Evolutionary conservation across 208 protist species (phyloP), one percentile per base, ranked within the genome.

Genomic region (Acanthamoeba royreba): DNA sequence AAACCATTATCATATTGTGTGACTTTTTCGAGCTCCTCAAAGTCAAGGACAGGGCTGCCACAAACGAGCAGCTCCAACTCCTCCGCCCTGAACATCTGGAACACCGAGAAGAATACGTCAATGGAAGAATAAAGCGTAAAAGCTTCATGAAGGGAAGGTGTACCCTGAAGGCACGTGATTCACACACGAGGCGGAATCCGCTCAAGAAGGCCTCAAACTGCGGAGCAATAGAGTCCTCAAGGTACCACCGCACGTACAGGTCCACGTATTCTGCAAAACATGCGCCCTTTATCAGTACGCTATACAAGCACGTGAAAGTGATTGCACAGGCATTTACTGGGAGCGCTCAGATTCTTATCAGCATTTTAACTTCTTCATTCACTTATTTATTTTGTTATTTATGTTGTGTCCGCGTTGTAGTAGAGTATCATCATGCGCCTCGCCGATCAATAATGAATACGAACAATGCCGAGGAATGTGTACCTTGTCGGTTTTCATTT

Each of bases 181-280:
- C 72, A 58, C 93, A 92, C n/a, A 97, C 95, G 13, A 92, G 66
- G 35, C 43, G 81, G 33, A 98, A 98, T 7, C 97, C 97, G 46
- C 93, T 93, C 25, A 77, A 87, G 79, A 98, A 98, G 35, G 93
- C 42, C 33, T 90, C 87, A 69, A 98, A 98, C 89, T 98, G 94
- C 43, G 58, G 55, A 22, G 88, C 77, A 28, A 98, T 95, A 35
- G 95, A 96, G 22, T 94, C 92, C 28, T 97, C 88, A 9, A 98
- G 81, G 19, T 96, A 61, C 38, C 95, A 98, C 42, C 97, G 47
- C 31, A 97, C 86, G 46, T 97, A 97, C 4, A 96, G 52, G 55
- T 97, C 49, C 5, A 98, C 96, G 88, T 98, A 98, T 55, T 98
- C 96, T 35, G 63, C 19, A 42, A n/a, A n/a, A n/a, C n/a, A n/a